A percentile compares a stretch with the other conserved stretches of the same genome.
phyloP scores from a whole-genome alignment of 2,329 filamentous ascomycete species.

The Colletotrichum sp. region DNA sequence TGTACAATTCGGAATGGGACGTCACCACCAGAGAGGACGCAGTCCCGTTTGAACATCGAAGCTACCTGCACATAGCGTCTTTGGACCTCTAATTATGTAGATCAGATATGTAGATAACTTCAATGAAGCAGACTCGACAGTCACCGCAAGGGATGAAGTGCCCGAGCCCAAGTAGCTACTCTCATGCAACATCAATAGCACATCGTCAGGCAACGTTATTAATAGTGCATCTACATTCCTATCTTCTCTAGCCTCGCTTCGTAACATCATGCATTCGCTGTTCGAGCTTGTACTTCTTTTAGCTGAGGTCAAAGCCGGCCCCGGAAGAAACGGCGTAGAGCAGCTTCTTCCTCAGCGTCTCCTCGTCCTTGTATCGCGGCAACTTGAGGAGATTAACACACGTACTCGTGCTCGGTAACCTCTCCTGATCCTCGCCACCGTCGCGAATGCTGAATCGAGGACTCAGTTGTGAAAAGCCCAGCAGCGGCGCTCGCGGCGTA shows the following conservation, averaged over 20 bases:
- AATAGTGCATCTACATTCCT: not conserved
- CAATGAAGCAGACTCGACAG: not conserved
- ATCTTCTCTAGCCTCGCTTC: not conserved
- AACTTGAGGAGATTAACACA: slow-evolving; percentile 96
- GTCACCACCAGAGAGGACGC: not conserved
- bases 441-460: slow-evolving; percentile 92
- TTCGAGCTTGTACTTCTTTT: not conserved
- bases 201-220: not conserved
- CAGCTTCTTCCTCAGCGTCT: slow-evolving; percentile 76
- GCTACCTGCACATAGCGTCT: not conserved
- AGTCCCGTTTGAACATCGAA: not conserved
- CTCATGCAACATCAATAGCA: not conserved
- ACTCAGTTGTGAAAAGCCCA: slow-evolving; percentile 86
- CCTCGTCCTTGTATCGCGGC: slow-evolving; percentile 75
- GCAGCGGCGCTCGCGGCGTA: slow-evolving; percentile 85
- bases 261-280: slow-evolving; percentile 7
- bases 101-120: not conserved
- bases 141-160: not conserved
- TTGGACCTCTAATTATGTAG: not conserved
- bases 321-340: slow-evolving; percentile 89
- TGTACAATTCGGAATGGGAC: not conserved
- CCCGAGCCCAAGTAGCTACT: not conserved
- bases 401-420: slow-evolving; percentile 91
- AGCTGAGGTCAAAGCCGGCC: slow-evolving; percentile 88
- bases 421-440: slow-evolving; percentile 73